Evolutionary conservation across 371 early-diverging fungal genomes (phyloP).

Genomic region (Saksenaea vasiformis): DNA sequence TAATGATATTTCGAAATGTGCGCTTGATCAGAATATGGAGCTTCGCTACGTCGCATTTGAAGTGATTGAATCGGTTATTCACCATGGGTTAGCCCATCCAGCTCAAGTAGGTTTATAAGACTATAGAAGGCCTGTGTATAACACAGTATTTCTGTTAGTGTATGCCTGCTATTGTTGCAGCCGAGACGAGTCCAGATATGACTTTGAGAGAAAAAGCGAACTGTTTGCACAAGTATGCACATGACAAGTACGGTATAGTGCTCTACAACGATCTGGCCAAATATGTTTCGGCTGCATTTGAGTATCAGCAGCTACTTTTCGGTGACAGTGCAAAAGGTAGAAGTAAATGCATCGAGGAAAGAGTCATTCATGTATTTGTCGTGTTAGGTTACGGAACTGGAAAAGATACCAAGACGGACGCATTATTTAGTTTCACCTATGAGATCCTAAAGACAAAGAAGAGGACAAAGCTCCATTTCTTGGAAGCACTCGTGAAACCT

Average conservation of each 20-base stretch:
- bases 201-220: constrained; percentile 69
- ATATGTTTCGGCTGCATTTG: constrained; percentile 58
- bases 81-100: constrained; percentile 90
- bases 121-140: not conserved
- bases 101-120: constrained; percentile 50
- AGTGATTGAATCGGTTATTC: constrained; percentile 71
- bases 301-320: constrained; percentile 62
- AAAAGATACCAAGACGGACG: constrained; percentile 55
- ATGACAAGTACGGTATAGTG: constrained; percentile 81
- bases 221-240: constrained; percentile 71
- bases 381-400: constrained; percentile 49
- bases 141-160: constrained; percentile 37
- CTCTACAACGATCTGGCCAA: constrained; percentile 79
- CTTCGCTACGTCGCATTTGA: constrained; percentile 75
- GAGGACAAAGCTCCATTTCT: constrained; percentile 70
- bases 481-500: constrained; percentile 65
- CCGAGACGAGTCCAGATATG: constrained; percentile 72
- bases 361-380: not conserved
- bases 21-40: constrained; percentile 47
- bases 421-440: constrained; percentile 70
- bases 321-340: constrained; percentile 35
- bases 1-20: constrained; percentile 67
- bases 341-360: not conserved
- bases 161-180: constrained; percentile 84
- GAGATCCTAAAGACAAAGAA: constrained; percentile 68